Base-by-base conservation (phyloP, 2,329 filamentous ascomycete species). In the Colletotrichum sp. region DNA sequence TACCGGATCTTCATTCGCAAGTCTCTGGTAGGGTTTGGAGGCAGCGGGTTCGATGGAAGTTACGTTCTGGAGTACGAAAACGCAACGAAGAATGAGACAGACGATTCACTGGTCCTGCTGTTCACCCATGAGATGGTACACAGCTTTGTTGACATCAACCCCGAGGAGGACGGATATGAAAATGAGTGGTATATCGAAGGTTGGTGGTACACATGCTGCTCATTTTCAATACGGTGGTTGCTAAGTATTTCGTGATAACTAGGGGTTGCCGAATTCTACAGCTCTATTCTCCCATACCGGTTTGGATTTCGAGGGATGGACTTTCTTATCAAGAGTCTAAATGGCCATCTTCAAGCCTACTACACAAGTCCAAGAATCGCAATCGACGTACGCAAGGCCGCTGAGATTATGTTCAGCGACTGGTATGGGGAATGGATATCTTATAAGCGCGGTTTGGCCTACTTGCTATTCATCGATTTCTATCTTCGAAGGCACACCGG, bases 101-200 rank as follows among this genome's bases (percentile, higher is more conserved):
- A 78, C 22, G 65, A 78, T 8, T 30, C 63, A 15, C 57, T 77
- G 13, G 61, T 62, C 15, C 19, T 34, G 6, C 16, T 77, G 19
- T 72, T 78, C n/a, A 77, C 71, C 6, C 77, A 78, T 32, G 73
- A 77, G 62, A 78, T 78, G 76, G 67, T 78, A 5, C 76, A 78
- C 34, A 77, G 76, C 68, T 78, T 77, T 55, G 71, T 71, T 5
- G 12, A 4, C n/a, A 49, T 75, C 8, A 55, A 49, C 16, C 32
- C 57, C 15, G 76, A 78, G 29, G 76, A 77, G 7, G 69, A 74
- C 15, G 75, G 71, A 5, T 36, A 72, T 13, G 76, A 78, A 15
- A 78, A 78, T 30, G 68, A 61, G 9, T 78, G 77, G 77, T 78
- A 68, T 19, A 66, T 66, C n/a, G 69, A 78, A 75, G 77, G 77